These are phyloP conservation scores for Cladorrhinum sp. DNA, from an alignment of 2,329 filamentous ascomycete genomes.

Conservation along the genomic window DNA sequence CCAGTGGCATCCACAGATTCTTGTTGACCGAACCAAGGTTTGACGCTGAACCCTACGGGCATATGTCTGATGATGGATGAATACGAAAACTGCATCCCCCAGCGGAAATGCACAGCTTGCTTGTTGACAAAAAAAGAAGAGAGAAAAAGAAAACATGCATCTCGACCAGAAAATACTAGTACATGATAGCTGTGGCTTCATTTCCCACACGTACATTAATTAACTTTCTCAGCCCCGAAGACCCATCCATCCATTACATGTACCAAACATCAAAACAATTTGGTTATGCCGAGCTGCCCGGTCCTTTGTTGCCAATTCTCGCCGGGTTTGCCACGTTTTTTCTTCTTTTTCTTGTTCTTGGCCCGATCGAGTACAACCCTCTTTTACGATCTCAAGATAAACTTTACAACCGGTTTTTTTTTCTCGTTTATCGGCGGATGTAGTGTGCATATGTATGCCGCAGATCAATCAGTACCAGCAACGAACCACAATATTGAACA, in stretches of 20 bases:
- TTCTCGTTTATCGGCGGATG: not conserved
- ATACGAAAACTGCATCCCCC: not conserved
- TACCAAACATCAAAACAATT: not conserved
- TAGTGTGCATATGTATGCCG: not conserved
- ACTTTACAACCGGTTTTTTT: constrained; percentile 6
- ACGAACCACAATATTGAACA: not conserved
- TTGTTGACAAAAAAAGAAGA: not conserved
- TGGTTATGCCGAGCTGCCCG: not conserved
- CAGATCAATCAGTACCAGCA: not conserved
- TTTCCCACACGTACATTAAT: too few relatives aligned
- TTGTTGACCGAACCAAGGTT: not conserved
- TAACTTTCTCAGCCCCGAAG: too few relatives aligned
- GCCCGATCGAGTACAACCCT: not conserved
- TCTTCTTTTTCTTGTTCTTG: not conserved
- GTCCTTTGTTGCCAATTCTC: not conserved
- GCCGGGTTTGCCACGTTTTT: not conserved
- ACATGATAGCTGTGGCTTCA: not conserved
- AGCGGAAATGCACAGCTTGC: not conserved
- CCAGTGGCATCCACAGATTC: not conserved
- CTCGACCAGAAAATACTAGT: not conserved
- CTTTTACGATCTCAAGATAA: not conserved
- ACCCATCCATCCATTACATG: not conserved
- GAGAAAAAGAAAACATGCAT: too few relatives aligned
- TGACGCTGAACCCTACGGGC: constrained; percentile 7
- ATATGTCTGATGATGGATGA: constrained; percentile 2